phyloP scores from a whole-genome alignment of 768 basidiomycete genomes.

The Dacryopinax spathularia region DNA sequence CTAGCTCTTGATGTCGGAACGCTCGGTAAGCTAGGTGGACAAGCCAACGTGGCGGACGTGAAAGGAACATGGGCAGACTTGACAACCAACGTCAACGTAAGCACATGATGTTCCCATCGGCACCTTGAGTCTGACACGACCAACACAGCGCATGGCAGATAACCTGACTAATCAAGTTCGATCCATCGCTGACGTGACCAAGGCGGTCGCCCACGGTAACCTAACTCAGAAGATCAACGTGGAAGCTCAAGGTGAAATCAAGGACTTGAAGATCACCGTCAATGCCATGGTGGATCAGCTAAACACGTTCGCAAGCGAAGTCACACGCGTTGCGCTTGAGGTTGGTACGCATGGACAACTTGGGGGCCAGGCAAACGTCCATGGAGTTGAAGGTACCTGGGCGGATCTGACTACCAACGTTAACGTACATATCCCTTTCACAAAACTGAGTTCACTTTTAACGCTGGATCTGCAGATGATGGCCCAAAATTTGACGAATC shows the following conservation, averaged over 20 bases:
- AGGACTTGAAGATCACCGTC: constrained; percentile 33
- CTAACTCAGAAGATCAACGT: constrained; percentile 87
- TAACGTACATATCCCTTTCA: constrained; percentile 43
- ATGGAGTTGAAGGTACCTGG: constrained; percentile 90
- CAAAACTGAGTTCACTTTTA: not conserved
- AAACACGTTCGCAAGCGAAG: constrained; percentile 27
- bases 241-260: constrained; percentile 26
- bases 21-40: constrained; percentile 92
- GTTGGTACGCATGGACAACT: constrained; percentile 84
- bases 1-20: constrained; percentile 96
- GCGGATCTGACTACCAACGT: constrained; percentile 78
- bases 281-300: constrained; percentile 41
- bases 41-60: constrained; percentile 91
- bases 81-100: constrained; percentile 90
- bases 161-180: constrained; percentile 86
- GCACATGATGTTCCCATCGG: constrained; percentile 20
- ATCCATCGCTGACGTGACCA: constrained; percentile 84
- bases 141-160: constrained; percentile 48
- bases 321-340: constrained; percentile 70
- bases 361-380: constrained; percentile 80
- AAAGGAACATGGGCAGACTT: constrained; percentile 99
- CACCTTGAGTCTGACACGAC: not conserved
- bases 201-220: constrained; percentile 86
- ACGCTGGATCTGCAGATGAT: constrained; percentile 26
- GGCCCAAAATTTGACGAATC: constrained; percentile 71